Evolutionary conservation across 768 basidiomycete species (phyloP).

Genomic region (Agrocybe chaxingu): DNA sequence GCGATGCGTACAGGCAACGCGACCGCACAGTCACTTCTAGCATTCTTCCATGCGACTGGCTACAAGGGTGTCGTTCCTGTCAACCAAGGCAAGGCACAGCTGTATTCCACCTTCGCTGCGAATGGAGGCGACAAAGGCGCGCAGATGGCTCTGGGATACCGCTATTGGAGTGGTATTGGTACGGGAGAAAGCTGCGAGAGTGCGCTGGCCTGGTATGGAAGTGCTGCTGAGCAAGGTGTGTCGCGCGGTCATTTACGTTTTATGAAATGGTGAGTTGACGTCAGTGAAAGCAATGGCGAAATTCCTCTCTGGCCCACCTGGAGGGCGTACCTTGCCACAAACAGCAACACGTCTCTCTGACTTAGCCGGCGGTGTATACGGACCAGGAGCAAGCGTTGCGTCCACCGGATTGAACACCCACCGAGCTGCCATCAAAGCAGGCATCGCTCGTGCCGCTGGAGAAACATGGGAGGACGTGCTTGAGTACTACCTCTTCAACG

Average conservation of each 20-base stretch:
- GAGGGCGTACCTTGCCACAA: constrained; percentile 82
- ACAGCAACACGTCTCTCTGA: constrained; percentile 84
- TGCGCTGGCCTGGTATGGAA: constrained; percentile 87
- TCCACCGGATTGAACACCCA: constrained; percentile 76
- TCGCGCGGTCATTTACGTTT: not conserved
- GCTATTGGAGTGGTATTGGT: constrained; percentile 95
- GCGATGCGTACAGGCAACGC: constrained; percentile 76
- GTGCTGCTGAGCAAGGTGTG: constrained; percentile 80
- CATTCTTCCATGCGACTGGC: constrained; percentile 88
- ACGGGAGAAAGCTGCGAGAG: constrained; percentile 81
- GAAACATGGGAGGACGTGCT: constrained; percentile 94
- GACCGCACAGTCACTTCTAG: constrained; percentile 80
- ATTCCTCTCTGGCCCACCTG: constrained; percentile 85
- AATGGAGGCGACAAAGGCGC: constrained; percentile 84
- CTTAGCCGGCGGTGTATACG: constrained; percentile 89
- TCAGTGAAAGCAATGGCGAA: constrained; percentile 65
- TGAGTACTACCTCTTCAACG: constrained; percentile 94
- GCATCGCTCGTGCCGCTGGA: constrained; percentile 77
- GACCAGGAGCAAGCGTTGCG: constrained; percentile 90
- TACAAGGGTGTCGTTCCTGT: constrained; percentile 62
- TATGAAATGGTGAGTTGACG: not conserved
- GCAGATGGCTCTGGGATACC: constrained; percentile 90
- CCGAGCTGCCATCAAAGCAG: constrained; percentile 80
- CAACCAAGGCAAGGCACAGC: constrained; percentile 78
- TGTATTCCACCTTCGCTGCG: constrained; percentile 94